Percentiles rank a stretch among this genome's conserved stretches.
Evolutionary conservation across 805 yeast species (phyloP).

Genomic region (Ogataea philodendri): DNA sequence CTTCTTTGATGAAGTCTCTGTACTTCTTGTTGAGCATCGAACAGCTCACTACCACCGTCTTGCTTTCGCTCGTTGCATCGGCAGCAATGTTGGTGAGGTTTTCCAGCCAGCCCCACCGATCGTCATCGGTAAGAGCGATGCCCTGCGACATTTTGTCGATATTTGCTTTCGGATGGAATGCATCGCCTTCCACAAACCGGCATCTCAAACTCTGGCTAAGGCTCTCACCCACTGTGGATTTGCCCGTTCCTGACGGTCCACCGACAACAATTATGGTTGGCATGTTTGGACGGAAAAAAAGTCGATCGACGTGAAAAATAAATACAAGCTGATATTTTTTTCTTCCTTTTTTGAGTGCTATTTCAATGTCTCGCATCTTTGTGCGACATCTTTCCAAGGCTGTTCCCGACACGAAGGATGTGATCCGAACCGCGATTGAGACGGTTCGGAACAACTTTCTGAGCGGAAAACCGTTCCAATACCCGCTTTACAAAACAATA

Average conservation of each 20-base stretch:
- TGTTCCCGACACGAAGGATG: neutral
- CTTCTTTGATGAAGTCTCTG: slow-evolving; percentile 55
- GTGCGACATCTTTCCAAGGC: slow-evolving; percentile 3
- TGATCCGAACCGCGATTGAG: neutral
- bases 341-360: no score
- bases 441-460: neutral
- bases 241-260: slow-evolving; percentile 97
- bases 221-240: slow-evolving; percentile 67
- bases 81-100: slow-evolving; percentile 42
- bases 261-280: slow-evolving; percentile 55
- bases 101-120: slow-evolving; percentile 87
- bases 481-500: slow-evolving; percentile 11
- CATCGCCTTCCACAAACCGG: slow-evolving; percentile 82
- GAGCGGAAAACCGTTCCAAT: slow-evolving; percentile 6
- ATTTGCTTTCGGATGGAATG: slow-evolving; percentile 66
- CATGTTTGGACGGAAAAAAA: neutral
- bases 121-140: slow-evolving; percentile 81
- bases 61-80: slow-evolving; percentile 32
- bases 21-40: slow-evolving; percentile 78
- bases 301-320: slow-evolving; percentile 10
- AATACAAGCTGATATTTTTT: neutral
- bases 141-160: slow-evolving; percentile 82
- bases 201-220: slow-evolving; percentile 46
- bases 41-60: slow-evolving; percentile 64
- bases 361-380: slow-evolving; percentile 3